Evolutionary conservation across 179 eudicot species (phyloP), one percentile per base, ranked within the genome.

Genomic region (Beta lomatogona): DNA sequence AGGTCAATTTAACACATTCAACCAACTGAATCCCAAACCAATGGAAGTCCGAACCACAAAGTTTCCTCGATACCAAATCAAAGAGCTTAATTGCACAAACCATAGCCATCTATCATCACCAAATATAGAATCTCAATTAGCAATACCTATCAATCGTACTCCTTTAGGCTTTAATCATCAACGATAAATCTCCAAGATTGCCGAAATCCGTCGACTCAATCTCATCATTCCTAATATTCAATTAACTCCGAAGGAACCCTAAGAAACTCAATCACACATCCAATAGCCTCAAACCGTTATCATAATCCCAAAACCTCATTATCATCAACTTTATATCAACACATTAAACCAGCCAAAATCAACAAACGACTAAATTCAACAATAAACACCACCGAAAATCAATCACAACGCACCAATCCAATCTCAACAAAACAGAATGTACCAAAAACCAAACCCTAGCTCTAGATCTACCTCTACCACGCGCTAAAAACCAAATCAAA

Each of bases 371-470:
- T 9, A 13, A 25, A 46, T 46, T 50, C 28, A 12, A 19, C 21
- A 58, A 22, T 9, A 54, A 45, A 10, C 4, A 6, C 67, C 22
- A 16, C 48, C 63, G 63, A 63, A n/a, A 44, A 50, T 77, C 63
- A 46, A 46, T 8, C 9, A 11, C 4, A 25, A 41, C 58, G 8
- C 54, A 16, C 44, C 66, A 61, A 61, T 61, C 66, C 45, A 59
- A 79, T 8, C 2, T 9, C 65, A 70, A 19, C 16, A 8, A 69
- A 10, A 19, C 21, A 13, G 6, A 66, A 21, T 64, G 55, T 14
- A 6, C 22, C 54, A 64, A 18, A 75, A 74, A 63, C 82, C 8
- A 50, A 41, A 76, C 67, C 83, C 79, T 66, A 81, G 25, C 53
- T 55, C 4, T 14, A 75, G 79, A 81, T 81, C 79, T 25, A 66